Base-by-base conservation (phyloP, 345 rosid genomes). In the Pelargonium nanum region DNA sequence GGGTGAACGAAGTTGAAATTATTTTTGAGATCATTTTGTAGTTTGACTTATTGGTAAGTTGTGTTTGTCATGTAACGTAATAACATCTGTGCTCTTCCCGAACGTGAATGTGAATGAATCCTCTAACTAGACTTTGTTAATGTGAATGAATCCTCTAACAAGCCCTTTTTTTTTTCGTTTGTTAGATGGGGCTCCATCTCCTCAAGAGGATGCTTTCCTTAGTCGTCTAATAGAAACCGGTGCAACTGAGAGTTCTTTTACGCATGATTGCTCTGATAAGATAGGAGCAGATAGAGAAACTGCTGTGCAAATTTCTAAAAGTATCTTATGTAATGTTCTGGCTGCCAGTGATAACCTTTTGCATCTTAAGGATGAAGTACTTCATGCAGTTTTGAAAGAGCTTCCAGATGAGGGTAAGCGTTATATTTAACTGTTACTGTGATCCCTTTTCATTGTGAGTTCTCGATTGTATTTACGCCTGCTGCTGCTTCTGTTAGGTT, bases 161-260 rank as follows among this genome's bases (percentile, higher is more conserved):
- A 23, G 19, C 32, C 21, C n/a, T 58, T 23, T 60, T 65, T 64
- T 51, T 52, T 67, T 66, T 72, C 73, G 54, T 55, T 70, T 55
- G 54, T 52, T 81, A 89, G 99, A 70, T 65, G 87, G 65, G 64
- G 65, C 64, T 53, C 66, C 79, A 40, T 65, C 81, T 52, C 59
- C 73, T 53, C 63, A 68, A 2, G 77, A 82, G 75, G 86, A 84
- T 55, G 81, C 75, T 67, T 86, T 90, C 61, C 83, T 81, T 60
- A 71, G 81, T 67, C 85, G 96, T 50, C 89, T 94, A 19, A 69
- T 69, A 16, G 90, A 85, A 74, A 83, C 87, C 22, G 96, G 94
- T 75, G 99, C 96, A n/a, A 89, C 88, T 24, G 97, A 90, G 70
- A 81, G 79, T 79, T 87, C 91, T 52, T 83, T 82, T 1, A 53